A percentile compares a stretch with the other conserved stretches of the same genome.
These are phyloP conservation scores for Pyropia haitanensis DNA, from an alignment of 23 red algal genomes.

Conservation along the genomic window DNA sequence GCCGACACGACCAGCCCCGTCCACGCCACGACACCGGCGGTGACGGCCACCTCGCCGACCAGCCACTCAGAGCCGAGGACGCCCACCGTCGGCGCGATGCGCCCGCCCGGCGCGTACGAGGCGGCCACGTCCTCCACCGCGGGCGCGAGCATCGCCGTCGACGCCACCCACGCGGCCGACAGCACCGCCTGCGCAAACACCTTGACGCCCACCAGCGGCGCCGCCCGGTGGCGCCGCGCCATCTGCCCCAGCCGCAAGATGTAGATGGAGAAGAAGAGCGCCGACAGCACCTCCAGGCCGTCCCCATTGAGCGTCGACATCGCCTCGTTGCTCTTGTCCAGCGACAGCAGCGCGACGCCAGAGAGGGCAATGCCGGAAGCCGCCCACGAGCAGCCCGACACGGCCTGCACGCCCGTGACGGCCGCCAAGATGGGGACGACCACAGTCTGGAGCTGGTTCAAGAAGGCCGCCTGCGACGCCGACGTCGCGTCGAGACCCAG, in stretches of 20 bases:
- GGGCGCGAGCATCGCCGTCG: constrained; percentile 3
- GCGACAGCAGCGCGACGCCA: constrained; percentile 72
- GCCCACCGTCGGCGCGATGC: too few relatives aligned
- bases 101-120: constrained; percentile 3
- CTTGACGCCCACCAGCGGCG: constrained; percentile 65
- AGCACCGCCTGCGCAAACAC: constrained; percentile 67
- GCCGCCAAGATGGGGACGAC: constrained; percentile 70
- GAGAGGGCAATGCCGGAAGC: constrained; percentile 47
- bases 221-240: constrained; percentile 25
- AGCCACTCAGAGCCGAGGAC: constrained; percentile 11
- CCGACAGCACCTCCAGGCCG: constrained; percentile 77
- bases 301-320: constrained; percentile 56
- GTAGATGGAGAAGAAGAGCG: constrained; percentile 75
- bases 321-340: constrained; percentile 58
- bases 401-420: constrained; percentile 32
- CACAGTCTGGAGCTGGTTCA: constrained; percentile 91
- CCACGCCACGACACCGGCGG: constrained; percentile 51
- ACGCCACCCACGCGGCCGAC: constrained; percentile 60
- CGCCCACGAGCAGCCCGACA: constrained; percentile 26
- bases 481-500: constrained; percentile 70
- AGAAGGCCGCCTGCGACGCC: constrained; percentile 77
- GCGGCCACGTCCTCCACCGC: neutral
- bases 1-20: constrained; percentile 73
- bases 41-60: constrained; percentile 23
- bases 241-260: constrained; percentile 59